Conservation (phyloP, 2,329 filamentous ascomycete genomes). For the Clarireedia paspali region DNA sequence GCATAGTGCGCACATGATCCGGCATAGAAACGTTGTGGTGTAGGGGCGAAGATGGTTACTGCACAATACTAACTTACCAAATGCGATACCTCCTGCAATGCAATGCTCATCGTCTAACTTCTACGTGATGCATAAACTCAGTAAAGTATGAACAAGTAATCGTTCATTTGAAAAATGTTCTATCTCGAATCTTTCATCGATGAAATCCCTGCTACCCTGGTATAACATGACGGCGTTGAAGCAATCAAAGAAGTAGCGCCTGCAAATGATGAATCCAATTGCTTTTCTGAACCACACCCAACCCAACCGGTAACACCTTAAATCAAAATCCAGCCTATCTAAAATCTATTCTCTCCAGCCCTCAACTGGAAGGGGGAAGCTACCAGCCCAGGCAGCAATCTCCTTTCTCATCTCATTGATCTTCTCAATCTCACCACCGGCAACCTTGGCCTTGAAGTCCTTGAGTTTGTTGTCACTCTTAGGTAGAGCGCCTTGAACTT, state of each 20-base stretch:
- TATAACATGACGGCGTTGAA: slow-evolving; percentile 22
- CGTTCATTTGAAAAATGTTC: not conserved
- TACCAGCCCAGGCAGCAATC: slow-evolving; percentile 77
- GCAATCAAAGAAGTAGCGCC: slow-evolving; percentile 18
- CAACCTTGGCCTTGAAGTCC: slow-evolving; percentile 95
- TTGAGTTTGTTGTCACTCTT: slow-evolving; percentile 99
- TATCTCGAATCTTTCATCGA: slow-evolving; percentile 2
- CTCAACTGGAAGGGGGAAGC: slow-evolving; percentile 87
- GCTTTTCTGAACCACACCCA: slow-evolving; percentile 8
- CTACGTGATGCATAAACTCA: no score
- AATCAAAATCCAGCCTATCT: slow-evolving; percentile 9
- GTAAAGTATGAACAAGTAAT: no score
- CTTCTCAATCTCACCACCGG: slow-evolving; percentile 67
- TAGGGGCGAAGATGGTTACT: no score
- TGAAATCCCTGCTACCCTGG: slow-evolving; percentile 8
- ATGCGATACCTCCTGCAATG: no score
- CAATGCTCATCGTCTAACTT: no score
- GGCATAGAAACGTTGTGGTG: no score
- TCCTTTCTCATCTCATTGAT: slow-evolving; percentile 84
- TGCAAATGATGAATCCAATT: slow-evolving; percentile 12
- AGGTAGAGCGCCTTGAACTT: slow-evolving; percentile 74
- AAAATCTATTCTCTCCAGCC: slow-evolving; percentile 45
- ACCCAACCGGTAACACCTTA: slow-evolving; percentile 16
- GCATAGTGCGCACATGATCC: no score
- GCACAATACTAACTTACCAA: no score